A percentile compares a stretch with the other conserved stretches of the same genome.
phyloP scores from a whole-genome alignment of 2,329 filamentous ascomycete genomes.

The Trichophyton rubrum region DNA sequence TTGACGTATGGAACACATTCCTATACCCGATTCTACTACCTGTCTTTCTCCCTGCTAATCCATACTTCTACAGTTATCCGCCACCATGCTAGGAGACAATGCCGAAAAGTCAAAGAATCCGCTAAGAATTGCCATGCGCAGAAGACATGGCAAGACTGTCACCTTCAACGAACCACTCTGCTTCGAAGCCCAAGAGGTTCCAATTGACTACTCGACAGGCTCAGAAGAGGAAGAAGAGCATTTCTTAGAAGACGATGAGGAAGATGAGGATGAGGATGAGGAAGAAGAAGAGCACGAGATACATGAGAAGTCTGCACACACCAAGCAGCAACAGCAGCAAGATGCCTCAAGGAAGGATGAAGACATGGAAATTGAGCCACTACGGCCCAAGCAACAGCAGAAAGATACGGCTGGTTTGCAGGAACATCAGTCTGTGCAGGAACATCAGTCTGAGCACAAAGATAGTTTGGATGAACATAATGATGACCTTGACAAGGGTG shows the following conservation, averaged over 20 bases:
- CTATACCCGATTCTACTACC: background rate
- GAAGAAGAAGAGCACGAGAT: conserved; percentile 15
- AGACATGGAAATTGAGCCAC: conserved; percentile 33
- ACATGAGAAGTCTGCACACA: background rate
- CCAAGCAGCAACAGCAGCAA: conserved; percentile 16
- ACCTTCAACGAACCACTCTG: conserved; percentile 76
- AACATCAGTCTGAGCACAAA: background rate
- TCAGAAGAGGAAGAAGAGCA: conserved; percentile 45
- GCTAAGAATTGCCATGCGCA: conserved; percentile 69
- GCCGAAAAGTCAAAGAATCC: conserved; percentile 71
- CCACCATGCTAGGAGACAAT: conserved; percentile 59
- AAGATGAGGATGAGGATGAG: conserved; percentile 21
- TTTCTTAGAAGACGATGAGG: conserved; percentile 30
- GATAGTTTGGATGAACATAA: background rate
- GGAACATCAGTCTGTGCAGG: background rate
- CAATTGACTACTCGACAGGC: conserved; percentile 68
- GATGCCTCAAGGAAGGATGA: conserved; percentile 22
- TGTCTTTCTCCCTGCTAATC: conserved; percentile 2
- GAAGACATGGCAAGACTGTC: conserved; percentile 73
- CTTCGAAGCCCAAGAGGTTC: conserved; percentile 69
- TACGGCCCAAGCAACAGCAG: conserved; percentile 33
- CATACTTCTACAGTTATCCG: conserved; percentile 44
- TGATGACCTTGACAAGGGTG: background rate
- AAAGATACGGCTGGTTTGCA: conserved; percentile 18
- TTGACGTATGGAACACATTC: conserved; percentile 56